Percentiles rank a stretch among this genome's conserved stretches.
Conservation (phyloP, 345 rosid species). For the Heritiera littoralis region DNA sequence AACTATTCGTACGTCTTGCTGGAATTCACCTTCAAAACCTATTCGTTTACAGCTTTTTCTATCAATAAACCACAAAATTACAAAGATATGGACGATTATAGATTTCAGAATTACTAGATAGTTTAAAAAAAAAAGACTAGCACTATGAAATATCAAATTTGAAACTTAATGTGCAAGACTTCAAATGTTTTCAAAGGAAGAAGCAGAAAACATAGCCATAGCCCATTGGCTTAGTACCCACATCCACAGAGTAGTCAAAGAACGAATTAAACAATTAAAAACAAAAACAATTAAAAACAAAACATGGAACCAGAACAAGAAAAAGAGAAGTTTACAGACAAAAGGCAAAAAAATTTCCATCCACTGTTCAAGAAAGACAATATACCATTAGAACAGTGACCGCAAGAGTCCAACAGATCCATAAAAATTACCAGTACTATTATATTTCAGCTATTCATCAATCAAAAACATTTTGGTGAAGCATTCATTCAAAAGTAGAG, state of each 20-base stretch:
- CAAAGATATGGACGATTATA: background rate
- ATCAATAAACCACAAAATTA: conserved; percentile 1
- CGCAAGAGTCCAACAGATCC: background rate
- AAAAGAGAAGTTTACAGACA: background rate
- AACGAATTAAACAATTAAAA: background rate
- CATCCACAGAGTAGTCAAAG: background rate
- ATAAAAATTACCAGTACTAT: background rate
- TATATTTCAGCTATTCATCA: conserved; percentile 3
- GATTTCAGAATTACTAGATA: background rate
- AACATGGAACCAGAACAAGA: background rate
- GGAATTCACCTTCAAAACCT: background rate
- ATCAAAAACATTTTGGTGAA: background rate
- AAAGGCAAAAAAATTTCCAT: background rate
- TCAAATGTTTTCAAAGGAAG: conserved; percentile 2
- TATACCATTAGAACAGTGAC: background rate
- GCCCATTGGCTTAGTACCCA: background rate
- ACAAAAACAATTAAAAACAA: background rate
- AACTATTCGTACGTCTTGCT: background rate
- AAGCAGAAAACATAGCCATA: background rate
- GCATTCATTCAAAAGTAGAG: background rate
- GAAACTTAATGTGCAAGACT: background rate
- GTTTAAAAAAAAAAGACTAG: background rate
- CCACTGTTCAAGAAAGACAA: background rate
- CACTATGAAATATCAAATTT: background rate
- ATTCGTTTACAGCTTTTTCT: background rate